Evolutionary conservation across 1,284 basidiomycete species (phyloP), one percentile per base, ranked within the genome.

Genomic region (Peniophora sp.): DNA sequence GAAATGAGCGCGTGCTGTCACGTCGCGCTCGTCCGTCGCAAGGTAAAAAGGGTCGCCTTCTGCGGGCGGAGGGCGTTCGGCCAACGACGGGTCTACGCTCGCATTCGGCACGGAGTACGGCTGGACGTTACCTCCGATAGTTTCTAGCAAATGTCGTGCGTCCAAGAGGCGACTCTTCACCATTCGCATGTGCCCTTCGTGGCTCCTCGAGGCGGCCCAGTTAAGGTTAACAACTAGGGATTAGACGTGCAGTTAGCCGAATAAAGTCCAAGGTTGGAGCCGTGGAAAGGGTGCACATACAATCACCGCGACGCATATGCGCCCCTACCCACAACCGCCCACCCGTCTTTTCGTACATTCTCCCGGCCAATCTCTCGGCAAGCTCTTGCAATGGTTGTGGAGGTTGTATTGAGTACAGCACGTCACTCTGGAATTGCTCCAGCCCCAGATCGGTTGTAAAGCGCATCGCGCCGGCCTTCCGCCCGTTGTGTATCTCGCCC

Each of bases 241-340:
- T n/a, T n/a, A 32, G 12, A 12, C 27, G 5, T 32, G 27, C 27
- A 32, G 27, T 32, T 5, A 32, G 27, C 27, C 27, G 27, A 32
- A 32, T 32, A 32, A 32, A 32, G 27, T 32, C 27, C 27, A 32
- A 32, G 27, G 6, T 32, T 12, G 27, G 27, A 32, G 5, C 27
- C 27, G n/a, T 20, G 8, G 23, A 12, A 32, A 32, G 27, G n/a
- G n/a, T n/a, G 23, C 3, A 36, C 68, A 59, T 51, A 70, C 67
- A 75, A 48, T 74, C 75, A 1, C 74, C 74, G 27, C 73, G 62
- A 23, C 73, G 67, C 72, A 77, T 62, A 46, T 74, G 71, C 2
- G 67, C 60, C 5, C 64, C 65, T 56, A 69, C 58, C 72, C 72
- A 74, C 52, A 64, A 62, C 18, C 67, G 54, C 1, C 67, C 54